phyloP scores from a whole-genome alignment of 495 filamentous ascomycete species.

The Penicillium diatomitis region DNA sequence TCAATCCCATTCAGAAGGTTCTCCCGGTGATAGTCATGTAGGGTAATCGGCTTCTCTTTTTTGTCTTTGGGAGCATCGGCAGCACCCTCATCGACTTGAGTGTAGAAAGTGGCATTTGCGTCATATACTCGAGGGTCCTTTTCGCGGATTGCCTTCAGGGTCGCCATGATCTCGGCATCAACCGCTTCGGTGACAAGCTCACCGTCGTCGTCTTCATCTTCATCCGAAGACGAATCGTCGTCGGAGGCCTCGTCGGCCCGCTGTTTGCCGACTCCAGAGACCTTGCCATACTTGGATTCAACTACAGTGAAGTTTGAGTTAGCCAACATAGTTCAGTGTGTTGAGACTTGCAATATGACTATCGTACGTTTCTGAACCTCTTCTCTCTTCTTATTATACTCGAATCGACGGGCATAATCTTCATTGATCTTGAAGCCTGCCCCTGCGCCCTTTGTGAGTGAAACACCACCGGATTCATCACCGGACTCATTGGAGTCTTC shows the following conservation, averaged over 20 bases:
- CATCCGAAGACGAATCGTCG: conserved; percentile 55
- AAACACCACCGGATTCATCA: conserved; percentile 41
- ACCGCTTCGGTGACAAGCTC: conserved; percentile 70
- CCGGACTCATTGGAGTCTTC: conserved; percentile 49
- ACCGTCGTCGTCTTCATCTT: conserved; percentile 85
- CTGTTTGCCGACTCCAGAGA: conserved; percentile 22
- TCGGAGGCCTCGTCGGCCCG: conserved; percentile 30
- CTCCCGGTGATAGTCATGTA: conserved; percentile 83
- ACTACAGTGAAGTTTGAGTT: conserved; percentile 40
- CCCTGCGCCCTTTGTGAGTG: conserved; percentile 24
- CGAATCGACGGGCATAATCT: conserved; percentile 81
- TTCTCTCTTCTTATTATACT: conserved; percentile 93
- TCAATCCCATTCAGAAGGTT: conserved; percentile 61
- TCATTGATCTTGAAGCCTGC: conserved; percentile 72
- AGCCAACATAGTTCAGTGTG: background rate
- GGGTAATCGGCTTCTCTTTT: conserved; percentile 74
- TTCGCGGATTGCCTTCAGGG: conserved; percentile 72
- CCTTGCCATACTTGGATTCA: conserved; percentile 73
- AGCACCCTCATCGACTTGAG: conserved; percentile 45
- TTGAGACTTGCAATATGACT: conserved; percentile 13
- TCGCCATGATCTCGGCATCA: conserved; percentile 78
- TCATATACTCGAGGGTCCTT: conserved; percentile 92
- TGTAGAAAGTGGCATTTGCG: conserved; percentile 65
- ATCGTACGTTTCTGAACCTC: conserved; percentile 65
- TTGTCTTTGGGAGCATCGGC: conserved; percentile 29